Conservation (phyloP, 2,329 filamentous ascomycete genomes). For the Lecanicillium sp. region DNA sequence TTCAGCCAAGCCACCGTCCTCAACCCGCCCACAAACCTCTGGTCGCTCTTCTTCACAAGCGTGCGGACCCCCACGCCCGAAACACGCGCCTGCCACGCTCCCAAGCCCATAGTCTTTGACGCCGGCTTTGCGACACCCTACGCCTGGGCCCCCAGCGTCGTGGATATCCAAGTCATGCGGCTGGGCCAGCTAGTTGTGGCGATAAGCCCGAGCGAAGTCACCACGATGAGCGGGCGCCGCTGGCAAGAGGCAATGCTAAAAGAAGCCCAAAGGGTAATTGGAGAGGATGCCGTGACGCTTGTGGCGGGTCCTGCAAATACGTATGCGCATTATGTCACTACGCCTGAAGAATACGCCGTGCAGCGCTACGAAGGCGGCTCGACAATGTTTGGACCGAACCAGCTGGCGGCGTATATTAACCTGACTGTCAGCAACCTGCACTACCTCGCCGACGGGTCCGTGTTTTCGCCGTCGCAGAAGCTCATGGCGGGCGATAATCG, state of each 20-base stretch:
- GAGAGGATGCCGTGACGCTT: constrained; percentile 60
- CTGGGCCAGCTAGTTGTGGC: constrained; percentile 80
- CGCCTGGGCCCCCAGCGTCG: constrained; percentile 82
- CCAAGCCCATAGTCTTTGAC: constrained; percentile 81
- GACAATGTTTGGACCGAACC: constrained; percentile 77
- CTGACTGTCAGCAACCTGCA: constrained; percentile 57
- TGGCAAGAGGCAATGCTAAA: constrained; percentile 65
- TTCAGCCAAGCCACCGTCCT: constrained; percentile 80
- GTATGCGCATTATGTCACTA: constrained; percentile 76
- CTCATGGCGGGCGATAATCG: constrained; percentile 71
- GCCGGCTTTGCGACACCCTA: constrained; percentile 76
- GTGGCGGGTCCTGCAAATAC: constrained; percentile 83
- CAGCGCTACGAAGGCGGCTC: constrained; percentile 95
- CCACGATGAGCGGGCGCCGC: constrained; percentile 83
- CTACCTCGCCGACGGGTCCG: constrained; percentile 28
- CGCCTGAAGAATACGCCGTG: constrained; percentile 70
- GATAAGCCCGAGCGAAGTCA: constrained; percentile 78
- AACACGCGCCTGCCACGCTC: constrained; percentile 67
- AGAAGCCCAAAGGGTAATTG: constrained; percentile 37
- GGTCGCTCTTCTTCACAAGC: constrained; percentile 65
- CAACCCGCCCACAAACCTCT: constrained; percentile 67
- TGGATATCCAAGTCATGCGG: constrained; percentile 78
- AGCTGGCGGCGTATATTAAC: constrained; percentile 81
- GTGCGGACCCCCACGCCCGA: constrained; percentile 61
- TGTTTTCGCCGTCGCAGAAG: constrained; percentile 37